Base-by-base conservation (phyloP, 2,329 filamentous ascomycete species). In the Alternaria atra region DNA sequence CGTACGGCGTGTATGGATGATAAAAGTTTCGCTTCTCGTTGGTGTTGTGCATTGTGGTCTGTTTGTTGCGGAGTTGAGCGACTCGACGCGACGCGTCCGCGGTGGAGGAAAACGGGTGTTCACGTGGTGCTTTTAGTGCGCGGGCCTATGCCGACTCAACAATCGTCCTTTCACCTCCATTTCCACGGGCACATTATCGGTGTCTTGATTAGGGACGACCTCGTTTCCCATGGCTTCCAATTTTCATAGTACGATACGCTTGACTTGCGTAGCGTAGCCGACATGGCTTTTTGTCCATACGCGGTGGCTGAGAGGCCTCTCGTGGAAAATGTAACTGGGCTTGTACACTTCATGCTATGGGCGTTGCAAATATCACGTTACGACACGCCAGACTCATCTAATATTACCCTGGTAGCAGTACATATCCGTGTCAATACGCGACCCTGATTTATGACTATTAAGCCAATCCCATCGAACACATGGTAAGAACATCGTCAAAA, bases 1-100 rank as follows among this genome's bases (percentile, higher is more conserved):
- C 86, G 77, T 97, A 97, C 0, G 94, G 94, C 30, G 88, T 87
- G 76, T 90, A 97, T 0, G 94, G 94, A 74, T 97, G 94, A 73
- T 96, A 88, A 75, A 97, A 97, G 70, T 93, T 83, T 34, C 73
- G 64, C 15, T 60, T 60, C 6, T 34, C 48, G 23, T 56, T 53
- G 8, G 60, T 35, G 60, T 61, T 42, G 35, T 60, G 46, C 72
- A 74, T 76, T 37, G 52, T 60, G 30, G 17, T 2, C 10, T 17
- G 27, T 15, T 23, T 27, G 40, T n/a, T 20, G 46, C 1, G 2
- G 12, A n/a, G 47, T 44, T 34, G 17, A 30, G 20, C 43, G 35
- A 60, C 52, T 56, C 52, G 57, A 56, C 56, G 60, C 52, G 57
- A 42, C 60, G 57, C 52, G 60, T 20, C 20, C 20, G 20, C 20